Evolutionary conservation across 75 land plant genomes (phyloP), one percentile per base, ranked within the genome.

Genomic region (Pinus taeda): DNA sequence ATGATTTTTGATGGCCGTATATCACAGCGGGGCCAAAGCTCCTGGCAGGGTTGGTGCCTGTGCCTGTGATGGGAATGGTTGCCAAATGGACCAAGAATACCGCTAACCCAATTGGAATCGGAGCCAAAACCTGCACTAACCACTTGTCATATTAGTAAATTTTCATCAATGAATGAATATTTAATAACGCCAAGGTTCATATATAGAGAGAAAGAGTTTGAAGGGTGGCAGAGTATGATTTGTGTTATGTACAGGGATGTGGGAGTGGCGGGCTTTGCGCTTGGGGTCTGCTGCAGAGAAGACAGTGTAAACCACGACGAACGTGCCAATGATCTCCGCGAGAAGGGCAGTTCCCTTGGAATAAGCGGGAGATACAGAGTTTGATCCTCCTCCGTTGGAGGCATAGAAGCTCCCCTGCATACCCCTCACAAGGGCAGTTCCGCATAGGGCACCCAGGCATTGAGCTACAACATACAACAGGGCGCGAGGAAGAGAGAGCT

Each of bases 231-330:
- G 24, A 39, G 11, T 33, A 4, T 12, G 21, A 22, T 24, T 59
- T 26, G 26, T 56, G 37, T 85, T 39, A 84, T 69, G 17, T 83
- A 91, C 93, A 15, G 92, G 92, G 29, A 89, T 86, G 62, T 86
- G 86, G 66, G 92, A 90, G 79, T 89, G 91, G 17, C 92, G 75
- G 53, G 91, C 92, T 49, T 45, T 89, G 53, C 92, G 81, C 78
- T 90, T 90, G 79, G 91, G 83, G 65, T 90, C 92, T 15, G 91
- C 89, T 67, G 92, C 92, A 21, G 92, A 90, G 83, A 90, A 90
- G 65, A 90, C 91, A 36, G 91, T 85, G 79, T 84, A 86, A 74
- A 87, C 88, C 71, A 87, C 74, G 26, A 87, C 78, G 71, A 87
- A 87, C 3, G 92, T 90, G 55, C 92, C 92, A 20, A 90, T 77